phyloP scores from a whole-genome alignment of 495 filamentous ascomycete species.

The Cudoniella acicularis region DNA sequence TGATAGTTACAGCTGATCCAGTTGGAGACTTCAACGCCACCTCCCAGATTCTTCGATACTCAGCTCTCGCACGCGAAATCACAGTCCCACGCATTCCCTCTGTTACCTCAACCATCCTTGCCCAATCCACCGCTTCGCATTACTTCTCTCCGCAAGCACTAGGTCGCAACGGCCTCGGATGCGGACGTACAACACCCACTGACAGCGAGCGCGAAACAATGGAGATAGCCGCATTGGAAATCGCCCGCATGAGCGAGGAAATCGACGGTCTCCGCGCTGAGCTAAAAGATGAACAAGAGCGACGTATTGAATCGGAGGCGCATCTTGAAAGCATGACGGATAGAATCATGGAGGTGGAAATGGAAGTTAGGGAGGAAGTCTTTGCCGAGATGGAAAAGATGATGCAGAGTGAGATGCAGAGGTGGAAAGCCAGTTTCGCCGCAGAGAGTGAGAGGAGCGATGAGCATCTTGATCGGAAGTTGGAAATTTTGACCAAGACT shows the following conservation, averaged over 20 bases:
- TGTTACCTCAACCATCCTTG: slow-evolving; percentile 45
- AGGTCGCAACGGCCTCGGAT: slow-evolving; percentile 26
- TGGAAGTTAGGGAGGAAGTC: slow-evolving; percentile 86
- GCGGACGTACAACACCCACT: slow-evolving; percentile 45
- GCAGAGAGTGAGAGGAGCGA: slow-evolving; percentile 70
- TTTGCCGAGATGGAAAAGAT: slow-evolving; percentile 79
- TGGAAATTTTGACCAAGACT: slow-evolving; percentile 75
- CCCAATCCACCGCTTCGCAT: slow-evolving; percentile 27
- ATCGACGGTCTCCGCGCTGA: slow-evolving; percentile 69
- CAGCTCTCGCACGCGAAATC: slow-evolving; percentile 87
- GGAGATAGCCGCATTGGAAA: slow-evolving; percentile 69
- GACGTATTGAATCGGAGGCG: slow-evolving; percentile 56
- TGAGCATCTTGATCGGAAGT: slow-evolving; percentile 84
- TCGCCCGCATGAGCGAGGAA: slow-evolving; percentile 69
- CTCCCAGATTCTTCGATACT: slow-evolving; percentile 92
- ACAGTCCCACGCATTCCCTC: slow-evolving; percentile 87
- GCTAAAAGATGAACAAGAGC: slow-evolving; percentile 48
- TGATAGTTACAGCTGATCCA: slow-evolving; percentile 96
- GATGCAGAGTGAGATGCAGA: slow-evolving; percentile 65
- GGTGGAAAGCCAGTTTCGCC: slow-evolving; percentile 73
- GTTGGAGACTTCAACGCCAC: slow-evolving; percentile 94
- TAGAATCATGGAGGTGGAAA: slow-evolving; percentile 67
- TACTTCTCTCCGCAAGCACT: slow-evolving; percentile 33
- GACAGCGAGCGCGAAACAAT: slow-evolving; percentile 61
- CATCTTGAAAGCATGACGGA: slow-evolving; percentile 59